Evolutionary conservation across 169 alveolate genomes (phyloP).

Genomic region (Babesia microti): DNA sequence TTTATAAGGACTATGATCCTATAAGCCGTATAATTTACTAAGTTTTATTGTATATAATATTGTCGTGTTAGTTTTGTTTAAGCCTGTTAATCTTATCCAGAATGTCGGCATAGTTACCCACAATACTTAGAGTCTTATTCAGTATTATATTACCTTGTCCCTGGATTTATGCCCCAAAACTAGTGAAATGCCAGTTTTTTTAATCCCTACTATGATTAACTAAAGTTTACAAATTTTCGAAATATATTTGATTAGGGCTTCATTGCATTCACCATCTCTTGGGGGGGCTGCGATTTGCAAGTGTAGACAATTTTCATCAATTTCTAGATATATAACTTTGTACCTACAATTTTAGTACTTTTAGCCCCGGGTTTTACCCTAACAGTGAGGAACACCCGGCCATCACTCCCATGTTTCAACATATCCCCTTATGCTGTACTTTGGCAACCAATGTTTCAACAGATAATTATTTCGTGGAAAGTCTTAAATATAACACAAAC

Average conservation of each 20-base stretch:
- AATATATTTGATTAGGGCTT: constrained; percentile 62
- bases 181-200: constrained; percentile 61
- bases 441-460: no score
- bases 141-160: constrained; percentile 50
- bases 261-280: constrained; percentile 71
- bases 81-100: constrained; percentile 43
- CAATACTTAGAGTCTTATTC: constrained; percentile 15
- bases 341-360: constrained; percentile 31
- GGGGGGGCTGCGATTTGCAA: constrained; percentile 78
- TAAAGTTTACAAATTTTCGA: constrained; percentile 46
- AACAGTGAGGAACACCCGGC: constrained; percentile 21
- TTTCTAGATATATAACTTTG: no score
- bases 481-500: no score
- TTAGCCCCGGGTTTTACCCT: constrained; percentile 44
- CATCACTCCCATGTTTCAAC: constrained; percentile 9
- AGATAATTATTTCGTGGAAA: no score
- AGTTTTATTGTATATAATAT: background rate
- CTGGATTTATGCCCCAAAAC: constrained; percentile 72
- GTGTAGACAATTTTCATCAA: constrained; percentile 56
- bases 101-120: constrained; percentile 75
- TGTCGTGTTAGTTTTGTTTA: background rate
- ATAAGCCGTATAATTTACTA: no score
- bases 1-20: no score
- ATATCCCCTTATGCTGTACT: no score
- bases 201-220: constrained; percentile 46